These are phyloP conservation scores for Kernera saxatilis DNA, from an alignment of 345 rosid genomes.

Conservation along the genomic window DNA sequence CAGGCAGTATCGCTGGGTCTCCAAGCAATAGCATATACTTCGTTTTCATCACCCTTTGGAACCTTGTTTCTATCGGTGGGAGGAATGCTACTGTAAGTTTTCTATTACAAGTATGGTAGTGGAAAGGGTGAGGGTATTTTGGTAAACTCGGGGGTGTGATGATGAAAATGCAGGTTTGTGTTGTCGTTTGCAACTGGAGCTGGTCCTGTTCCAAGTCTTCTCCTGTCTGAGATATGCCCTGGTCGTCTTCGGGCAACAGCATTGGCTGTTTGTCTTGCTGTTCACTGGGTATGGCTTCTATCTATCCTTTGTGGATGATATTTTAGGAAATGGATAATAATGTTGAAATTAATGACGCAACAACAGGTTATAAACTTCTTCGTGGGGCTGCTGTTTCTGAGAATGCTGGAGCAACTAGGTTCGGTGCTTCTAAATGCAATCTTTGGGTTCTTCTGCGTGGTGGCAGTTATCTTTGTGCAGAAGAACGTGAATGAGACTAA, in stretches of 20 bases:
- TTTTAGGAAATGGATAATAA: not conserved
- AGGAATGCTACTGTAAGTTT: conserved; percentile 86
- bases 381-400: conserved; percentile 79
- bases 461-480: conserved; percentile 69
- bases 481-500: conserved; percentile 77
- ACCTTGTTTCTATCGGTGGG: conserved; percentile 71
- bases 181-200: conserved; percentile 74
- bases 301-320: not conserved
- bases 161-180: conserved; percentile 62
- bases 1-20: conserved; percentile 66
- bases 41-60: conserved; percentile 47
- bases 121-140: not conserved
- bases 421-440: conserved; percentile 55
- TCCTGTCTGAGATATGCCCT: conserved; percentile 86
- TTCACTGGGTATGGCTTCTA: conserved; percentile 72
- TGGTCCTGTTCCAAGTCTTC: conserved; percentile 91
- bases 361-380: conserved; percentile 85
- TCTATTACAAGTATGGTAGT: not conserved
- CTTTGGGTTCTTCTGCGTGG: conserved; percentile 64
- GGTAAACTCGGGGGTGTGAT: not conserved
- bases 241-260: conserved; percentile 84
- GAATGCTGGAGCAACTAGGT: conserved; percentile 74
- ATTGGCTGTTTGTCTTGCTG: conserved; percentile 83
- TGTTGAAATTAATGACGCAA: not conserved
- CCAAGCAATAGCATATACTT: conserved; percentile 72